Conservation (phyloP, 208 protist species). For the Trypanosoma congolense region DNA sequence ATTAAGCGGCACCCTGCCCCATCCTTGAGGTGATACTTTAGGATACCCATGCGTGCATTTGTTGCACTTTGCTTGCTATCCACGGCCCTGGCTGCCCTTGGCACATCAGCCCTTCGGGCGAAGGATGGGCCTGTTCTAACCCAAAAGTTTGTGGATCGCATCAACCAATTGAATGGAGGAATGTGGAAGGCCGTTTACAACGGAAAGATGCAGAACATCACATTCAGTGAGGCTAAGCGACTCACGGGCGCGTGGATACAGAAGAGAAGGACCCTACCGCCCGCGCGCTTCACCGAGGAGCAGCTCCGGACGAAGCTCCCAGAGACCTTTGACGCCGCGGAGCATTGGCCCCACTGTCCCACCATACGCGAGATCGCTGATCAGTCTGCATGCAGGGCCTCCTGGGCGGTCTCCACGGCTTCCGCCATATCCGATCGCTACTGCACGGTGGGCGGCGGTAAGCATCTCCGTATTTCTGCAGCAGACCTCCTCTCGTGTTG, state of each 20-base stretch:
- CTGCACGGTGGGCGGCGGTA: constrained; percentile 70
- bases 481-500: constrained; percentile 80
- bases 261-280: constrained; percentile 24
- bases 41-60: neutral
- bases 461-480: constrained; percentile 57
- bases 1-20: neutral
- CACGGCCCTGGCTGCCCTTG: constrained; percentile 7
- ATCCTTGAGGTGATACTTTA: neutral
- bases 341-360: constrained; percentile 56
- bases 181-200: constrained; percentile 54
- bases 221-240: constrained; percentile 27
- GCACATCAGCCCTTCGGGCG: constrained; percentile 24
- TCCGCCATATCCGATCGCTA: constrained; percentile 84
- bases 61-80: neutral
- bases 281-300: constrained; percentile 41
- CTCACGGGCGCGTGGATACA: constrained; percentile 45
- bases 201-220: constrained; percentile 29
- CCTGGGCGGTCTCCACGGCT: constrained; percentile 86
- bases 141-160: constrained; percentile 22
- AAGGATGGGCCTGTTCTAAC: constrained; percentile 18
- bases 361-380: constrained; percentile 75
- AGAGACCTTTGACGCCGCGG: constrained; percentile 53
- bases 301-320: constrained; percentile 38
- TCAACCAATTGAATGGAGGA: constrained; percentile 43
- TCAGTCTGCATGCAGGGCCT: constrained; percentile 86